Evolutionary conservation across 768 basidiomycete genomes (phyloP), one percentile per base, ranked within the genome.

Genomic region (Gautieria morchelliformis): DNA sequence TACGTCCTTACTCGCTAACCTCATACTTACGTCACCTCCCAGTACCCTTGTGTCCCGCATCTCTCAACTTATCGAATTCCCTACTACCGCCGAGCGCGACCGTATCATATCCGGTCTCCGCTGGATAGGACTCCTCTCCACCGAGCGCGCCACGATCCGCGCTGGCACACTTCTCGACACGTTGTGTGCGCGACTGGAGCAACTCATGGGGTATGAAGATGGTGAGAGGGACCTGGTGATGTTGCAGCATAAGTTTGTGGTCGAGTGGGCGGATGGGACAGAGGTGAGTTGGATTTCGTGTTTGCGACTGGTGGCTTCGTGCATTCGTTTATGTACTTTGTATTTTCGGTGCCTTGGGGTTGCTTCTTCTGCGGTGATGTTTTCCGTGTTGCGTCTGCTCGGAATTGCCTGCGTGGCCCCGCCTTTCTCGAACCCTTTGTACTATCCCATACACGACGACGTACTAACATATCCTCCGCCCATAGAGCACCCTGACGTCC

Each of bases 211-310:
- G 70, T 97, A 95, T 72, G 88, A 85, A 61, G 72, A 77, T 48
- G 91, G 90, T 61, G 93, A 98, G 72, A 85, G 91, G 11, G 95
- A 99, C 70, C 81, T 98, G 60, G 90, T 99, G 59, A 91, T 98
- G 85, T 83, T 99, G 54, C 95, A 97, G 73, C 95, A 99, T 81
- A 95, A 94, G 76, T 98, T 99, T 68, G 73, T 91, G 63, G 85
- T 98, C 39, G 85, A 93, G 68, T 89, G 87, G 81, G 77, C 80
- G 35, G 91, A 97, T 65, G 93, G 95, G 48, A 78, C 72, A 49
- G 74, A 79, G 72, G 86, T 84, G 59, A 52, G 79, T 63, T 47
- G 37, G 27, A 27, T 27, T 27, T 27, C 27, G 27, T 27, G 27
- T n/a, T 46, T 27, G 24, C 3, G 24, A 20, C n/a, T 20, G 3